Percentiles rank a stretch among this genome's conserved stretches.
Conservation (phyloP, 108 stramenopile genomes). For the Phaeodactylum tricornutum region DNA sequence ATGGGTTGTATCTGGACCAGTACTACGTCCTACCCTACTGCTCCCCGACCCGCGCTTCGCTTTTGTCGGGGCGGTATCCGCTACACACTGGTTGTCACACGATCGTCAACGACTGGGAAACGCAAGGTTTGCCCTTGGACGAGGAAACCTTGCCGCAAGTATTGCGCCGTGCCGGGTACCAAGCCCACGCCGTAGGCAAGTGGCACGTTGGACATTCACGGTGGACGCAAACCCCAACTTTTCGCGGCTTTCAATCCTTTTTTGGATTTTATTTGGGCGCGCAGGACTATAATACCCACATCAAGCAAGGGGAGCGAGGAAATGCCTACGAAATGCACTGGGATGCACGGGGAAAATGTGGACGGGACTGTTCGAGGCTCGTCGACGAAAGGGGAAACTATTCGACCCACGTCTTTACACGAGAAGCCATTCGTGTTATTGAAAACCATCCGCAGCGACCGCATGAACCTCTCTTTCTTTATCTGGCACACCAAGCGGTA, state of each 20-base stretch:
- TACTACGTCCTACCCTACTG: slow-evolving; percentile 39
- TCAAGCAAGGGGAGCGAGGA: background rate
- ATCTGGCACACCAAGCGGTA: slow-evolving; percentile 30
- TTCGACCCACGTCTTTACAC: slow-evolving; percentile 25
- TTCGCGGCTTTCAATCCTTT: slow-evolving; percentile 51
- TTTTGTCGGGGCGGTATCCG: slow-evolving; percentile 27
- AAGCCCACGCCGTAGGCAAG: slow-evolving; percentile 46
- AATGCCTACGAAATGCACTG: slow-evolving; percentile 15
- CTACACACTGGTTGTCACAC: slow-evolving; percentile 25
- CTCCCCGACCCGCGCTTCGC: slow-evolving; percentile 24
- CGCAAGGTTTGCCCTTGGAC: slow-evolving; percentile 22
- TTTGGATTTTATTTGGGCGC: slow-evolving; percentile 42
- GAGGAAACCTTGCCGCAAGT: slow-evolving; percentile 24
- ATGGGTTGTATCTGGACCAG: slow-evolving; percentile 19
- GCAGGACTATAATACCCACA: slow-evolving; percentile 43
- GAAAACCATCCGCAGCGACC: background rate
- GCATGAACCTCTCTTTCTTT: slow-evolving; percentile 23
- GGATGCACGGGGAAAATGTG: slow-evolving; percentile 15
- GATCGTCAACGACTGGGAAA: slow-evolving; percentile 3
- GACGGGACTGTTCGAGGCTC: slow-evolving; percentile 12
- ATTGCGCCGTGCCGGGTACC: slow-evolving; percentile 23
- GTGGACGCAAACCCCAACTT: slow-evolving; percentile 27
- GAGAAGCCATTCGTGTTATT: slow-evolving; percentile 21
- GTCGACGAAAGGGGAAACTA: slow-evolving; percentile 11
- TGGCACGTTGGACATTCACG: slow-evolving; percentile 49